Percentiles rank a stretch among this genome's conserved stretches.
These are phyloP conservation scores for Stenocarpella maydis DNA, from an alignment of 2,329 filamentous ascomycete genomes.

Conservation along the genomic window DNA sequence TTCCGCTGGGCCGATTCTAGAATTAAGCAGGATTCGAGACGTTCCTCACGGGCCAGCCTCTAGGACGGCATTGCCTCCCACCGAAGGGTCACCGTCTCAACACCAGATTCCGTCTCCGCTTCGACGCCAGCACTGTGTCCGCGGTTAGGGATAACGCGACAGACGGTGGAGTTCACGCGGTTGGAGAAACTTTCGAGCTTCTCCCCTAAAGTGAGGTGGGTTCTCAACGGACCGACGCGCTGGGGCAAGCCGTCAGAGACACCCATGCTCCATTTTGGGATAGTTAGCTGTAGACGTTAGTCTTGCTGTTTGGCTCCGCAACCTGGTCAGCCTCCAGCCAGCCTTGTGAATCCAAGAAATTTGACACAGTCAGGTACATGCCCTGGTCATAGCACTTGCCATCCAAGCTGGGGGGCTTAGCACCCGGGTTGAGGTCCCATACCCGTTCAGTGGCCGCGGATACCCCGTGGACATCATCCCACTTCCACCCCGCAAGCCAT, in stretches of 20 bases:
- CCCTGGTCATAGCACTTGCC: constrained; percentile 36
- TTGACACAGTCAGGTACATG: constrained; percentile 27
- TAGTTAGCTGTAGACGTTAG: constrained; percentile 27
- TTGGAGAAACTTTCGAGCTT: constrained; percentile 38
- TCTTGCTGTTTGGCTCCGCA: constrained; percentile 32
- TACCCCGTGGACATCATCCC: constrained; percentile 40
- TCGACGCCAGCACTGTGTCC: constrained; percentile 7
- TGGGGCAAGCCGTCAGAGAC: constrained; percentile 20
- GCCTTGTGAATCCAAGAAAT: constrained; percentile 26
- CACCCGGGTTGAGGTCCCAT: constrained; percentile 40
- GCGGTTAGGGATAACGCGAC: constrained; percentile 37
- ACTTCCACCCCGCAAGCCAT: constrained; percentile 43
- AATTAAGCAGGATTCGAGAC: constrained; percentile 33
- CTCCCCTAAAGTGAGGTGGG: constrained; percentile 37
- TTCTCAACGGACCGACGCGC: constrained; percentile 36
- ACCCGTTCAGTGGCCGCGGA: constrained; percentile 39
- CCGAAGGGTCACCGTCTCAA: constrained; percentile 25
- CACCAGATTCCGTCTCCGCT: background rate
- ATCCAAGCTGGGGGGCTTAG: constrained; percentile 39
- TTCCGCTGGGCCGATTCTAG: constrained; percentile 22
- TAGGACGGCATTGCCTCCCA: constrained; percentile 37
- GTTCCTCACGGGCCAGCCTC: constrained; percentile 37
- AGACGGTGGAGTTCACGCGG: constrained; percentile 38
- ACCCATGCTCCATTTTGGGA: constrained; percentile 16
- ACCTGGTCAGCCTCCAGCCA: constrained; percentile 33